These are phyloP conservation scores for Thermothielavioides terrestris DNA, from an alignment of 495 filamentous ascomycete genomes.

Conservation along the genomic window DNA sequence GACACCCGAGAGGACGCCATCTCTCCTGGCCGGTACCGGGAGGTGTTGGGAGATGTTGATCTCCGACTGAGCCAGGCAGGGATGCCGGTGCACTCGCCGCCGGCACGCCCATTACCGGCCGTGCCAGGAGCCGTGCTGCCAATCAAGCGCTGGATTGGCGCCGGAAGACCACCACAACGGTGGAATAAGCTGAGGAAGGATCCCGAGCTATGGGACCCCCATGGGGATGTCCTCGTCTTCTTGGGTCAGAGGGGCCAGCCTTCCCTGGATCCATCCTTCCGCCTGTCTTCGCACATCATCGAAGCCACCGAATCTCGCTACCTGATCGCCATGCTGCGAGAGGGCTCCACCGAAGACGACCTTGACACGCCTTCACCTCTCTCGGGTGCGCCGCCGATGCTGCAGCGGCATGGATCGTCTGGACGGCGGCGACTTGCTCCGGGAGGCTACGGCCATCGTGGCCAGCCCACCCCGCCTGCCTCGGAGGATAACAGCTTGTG, in stretches of 20 bases:
- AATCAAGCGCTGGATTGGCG: constrained; percentile 45
- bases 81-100: constrained; percentile 16
- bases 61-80: constrained; percentile 1
- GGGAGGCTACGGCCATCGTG: constrained; percentile 22
- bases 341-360: constrained; percentile 41
- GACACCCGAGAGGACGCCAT: constrained; percentile 20
- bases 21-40: constrained; percentile 10
- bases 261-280: constrained; percentile 46
- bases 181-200: constrained; percentile 52
- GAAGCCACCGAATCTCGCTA: constrained; percentile 46
- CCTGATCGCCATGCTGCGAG: constrained; percentile 43
- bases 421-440: constrained; percentile 23
- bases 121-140: constrained; percentile 21
- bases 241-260: constrained; percentile 37
- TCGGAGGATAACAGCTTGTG: constrained; percentile 37
- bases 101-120: constrained; percentile 24
- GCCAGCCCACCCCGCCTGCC: constrained; percentile 34
- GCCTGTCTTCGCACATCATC: constrained; percentile 48
- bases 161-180: constrained; percentile 36
- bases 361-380: constrained; percentile 39
- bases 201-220: constrained; percentile 53
- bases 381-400: constrained; percentile 34
- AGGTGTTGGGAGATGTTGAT: constrained; percentile 4
- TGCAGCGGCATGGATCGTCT: constrained; percentile 26
- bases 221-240: constrained; percentile 54